phyloP scores from a whole-genome alignment of 106 monocot genomes.

The Allium fistulosum region DNA sequence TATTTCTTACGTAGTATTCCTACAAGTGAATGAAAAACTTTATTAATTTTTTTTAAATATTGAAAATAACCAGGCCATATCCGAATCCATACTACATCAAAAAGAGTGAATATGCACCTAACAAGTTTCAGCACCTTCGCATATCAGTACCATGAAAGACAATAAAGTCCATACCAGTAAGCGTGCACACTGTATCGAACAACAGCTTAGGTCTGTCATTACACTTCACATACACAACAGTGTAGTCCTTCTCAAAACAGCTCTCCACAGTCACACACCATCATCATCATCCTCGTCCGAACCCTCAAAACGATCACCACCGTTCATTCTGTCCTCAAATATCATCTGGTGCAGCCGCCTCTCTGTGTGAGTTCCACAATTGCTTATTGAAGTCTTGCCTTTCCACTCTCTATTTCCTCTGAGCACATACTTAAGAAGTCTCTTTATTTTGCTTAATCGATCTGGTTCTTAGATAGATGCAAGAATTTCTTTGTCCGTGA shows the following conservation, averaged over 20 bases:
- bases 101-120: slow-evolving; percentile 21
- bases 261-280: slow-evolving; percentile 24
- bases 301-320: background rate
- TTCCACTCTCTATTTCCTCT: slow-evolving; percentile 22
- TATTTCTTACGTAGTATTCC: slow-evolving; percentile 64
- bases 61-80: no score
- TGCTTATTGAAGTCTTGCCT: slow-evolving; percentile 22
- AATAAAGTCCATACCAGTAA: slow-evolving; percentile 55
- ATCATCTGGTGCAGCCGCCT: slow-evolving; percentile 57
- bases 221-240: slow-evolving; percentile 35
- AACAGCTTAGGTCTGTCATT: slow-evolving; percentile 55
- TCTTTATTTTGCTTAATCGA: slow-evolving; percentile 24
- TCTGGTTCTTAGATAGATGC: slow-evolving; percentile 22
- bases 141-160: slow-evolving; percentile 54
- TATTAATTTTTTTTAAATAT: background rate
- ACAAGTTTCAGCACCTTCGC: slow-evolving; percentile 48
- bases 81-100: no score
- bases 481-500: slow-evolving; percentile 36
- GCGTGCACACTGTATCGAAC: slow-evolving; percentile 38
- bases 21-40: slow-evolving; percentile 9
- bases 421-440: slow-evolving; percentile 35
- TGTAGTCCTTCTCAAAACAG: slow-evolving; percentile 41
- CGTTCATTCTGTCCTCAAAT: slow-evolving; percentile 30
- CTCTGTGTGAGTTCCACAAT: slow-evolving; percentile 21
- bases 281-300: background rate